Percentiles rank a stretch among this genome's conserved stretches.
These are phyloP conservation scores for Colletotrichum somersetense DNA, from an alignment of 2,329 filamentous ascomycete genomes.

Conservation along the genomic window DNA sequence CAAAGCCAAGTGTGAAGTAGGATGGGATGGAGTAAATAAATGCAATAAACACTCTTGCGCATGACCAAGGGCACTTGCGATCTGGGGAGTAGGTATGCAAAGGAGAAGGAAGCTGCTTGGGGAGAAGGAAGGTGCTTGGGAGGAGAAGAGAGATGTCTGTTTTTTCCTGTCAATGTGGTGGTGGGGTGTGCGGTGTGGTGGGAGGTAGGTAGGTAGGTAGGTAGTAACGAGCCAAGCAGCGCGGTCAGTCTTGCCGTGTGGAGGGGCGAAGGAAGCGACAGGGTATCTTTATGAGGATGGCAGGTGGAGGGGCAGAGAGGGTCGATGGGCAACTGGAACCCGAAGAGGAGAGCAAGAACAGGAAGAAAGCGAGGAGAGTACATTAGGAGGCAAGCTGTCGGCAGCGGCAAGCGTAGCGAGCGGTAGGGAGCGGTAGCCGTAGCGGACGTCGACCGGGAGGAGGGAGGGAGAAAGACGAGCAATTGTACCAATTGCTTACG, in stretches of 20 bases:
- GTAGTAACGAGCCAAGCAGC: too few relatives aligned
- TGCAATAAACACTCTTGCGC: background rate
- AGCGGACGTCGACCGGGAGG: background rate
- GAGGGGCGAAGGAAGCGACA: constrained; percentile 29
- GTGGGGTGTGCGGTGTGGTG: too few relatives aligned
- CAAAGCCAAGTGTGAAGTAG: background rate
- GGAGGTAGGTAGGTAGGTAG: too few relatives aligned
- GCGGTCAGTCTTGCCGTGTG: too few relatives aligned
- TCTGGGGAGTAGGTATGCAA: background rate
- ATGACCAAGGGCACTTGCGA: background rate
- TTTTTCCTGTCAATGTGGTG: background rate
- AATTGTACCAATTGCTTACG: too few relatives aligned
- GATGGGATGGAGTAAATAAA: too few relatives aligned
- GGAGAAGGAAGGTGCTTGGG: background rate
- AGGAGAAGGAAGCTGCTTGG: too few relatives aligned
- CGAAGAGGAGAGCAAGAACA: constrained; percentile 35
- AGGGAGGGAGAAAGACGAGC: too few relatives aligned
- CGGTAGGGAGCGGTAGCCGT: constrained; percentile 13
- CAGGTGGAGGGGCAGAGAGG: background rate
- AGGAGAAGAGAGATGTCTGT: background rate
- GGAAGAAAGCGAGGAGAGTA: constrained; percentile 5
- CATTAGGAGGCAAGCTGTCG: constrained; percentile 17
- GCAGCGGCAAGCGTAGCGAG: constrained; percentile 27
- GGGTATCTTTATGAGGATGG: constrained; percentile 24
- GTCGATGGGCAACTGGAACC: too few relatives aligned